Base-by-base conservation (phyloP, 179 eudicot species). In the Pouteria campechiana region DNA sequence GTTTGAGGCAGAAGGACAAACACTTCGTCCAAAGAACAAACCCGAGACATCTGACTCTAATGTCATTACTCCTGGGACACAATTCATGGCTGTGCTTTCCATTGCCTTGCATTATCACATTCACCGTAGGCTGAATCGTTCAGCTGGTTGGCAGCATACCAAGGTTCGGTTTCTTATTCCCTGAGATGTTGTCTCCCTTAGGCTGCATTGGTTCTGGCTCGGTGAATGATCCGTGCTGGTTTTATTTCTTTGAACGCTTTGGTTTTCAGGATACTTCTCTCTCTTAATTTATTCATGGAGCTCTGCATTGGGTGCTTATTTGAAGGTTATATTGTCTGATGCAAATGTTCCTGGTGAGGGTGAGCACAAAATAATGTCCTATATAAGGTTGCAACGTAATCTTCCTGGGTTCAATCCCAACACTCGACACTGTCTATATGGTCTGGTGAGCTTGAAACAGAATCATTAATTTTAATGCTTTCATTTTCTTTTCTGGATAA, bases 271-370 rank as follows among this genome's bases (percentile, higher is more conserved):
- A 57, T 62, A 49, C 46, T 58, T 55, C 31, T 50, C 41, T 68
- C 52, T 59, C 52, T 62, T 65, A 54, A 54, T 58, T 58, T 63
- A 69, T 68, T 69, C 59, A 73, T 60, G 54, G 23, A 63, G 70
- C 66, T n/a, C n/a, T 68, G 74, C 74, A 54, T 72, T 80, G 80
- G 74, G 60, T 79, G 61, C 63, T 84, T 69, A 53, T 79, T 73
- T 82, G 71, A 76, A 90, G 98, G 98, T 90, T 67, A 79, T 90
- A 58, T 70, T 90, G 48, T 90, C 98, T 56, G 96, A 90, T 70
- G 76, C 98, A 27, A 90, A 90, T 69, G 98, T 90, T 54, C 94
- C 98, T 49, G 98, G 98, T 25, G 98, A 90, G 78, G 98, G 98
- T 39, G 98, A 90, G 67, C 98, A 90, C 73, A 90, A 90, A 68